These are phyloP conservation scores for Lavandula angustifolia DNA, from an alignment of 257 asterid genomes.

Conservation along the genomic window DNA sequence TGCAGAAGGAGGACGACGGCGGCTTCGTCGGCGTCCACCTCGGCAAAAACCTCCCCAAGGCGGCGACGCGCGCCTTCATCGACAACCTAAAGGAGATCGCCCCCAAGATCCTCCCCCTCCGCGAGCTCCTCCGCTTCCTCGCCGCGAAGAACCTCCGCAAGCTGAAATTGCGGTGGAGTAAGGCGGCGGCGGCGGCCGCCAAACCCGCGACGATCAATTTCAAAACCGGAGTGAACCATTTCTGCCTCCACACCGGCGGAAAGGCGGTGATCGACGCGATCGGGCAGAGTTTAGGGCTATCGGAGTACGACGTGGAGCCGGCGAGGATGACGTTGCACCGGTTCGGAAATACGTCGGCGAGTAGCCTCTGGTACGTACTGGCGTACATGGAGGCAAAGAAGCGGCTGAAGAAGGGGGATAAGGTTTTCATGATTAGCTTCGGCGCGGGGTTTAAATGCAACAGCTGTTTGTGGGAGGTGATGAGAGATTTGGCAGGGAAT, in stretches of 20 bases:
- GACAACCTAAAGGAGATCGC: slow-evolving; percentile 65
- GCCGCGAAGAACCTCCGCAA: neutral
- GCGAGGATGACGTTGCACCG: slow-evolving; percentile 82
- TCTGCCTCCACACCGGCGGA: slow-evolving; percentile 83
- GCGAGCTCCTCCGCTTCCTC: slow-evolving; percentile 52
- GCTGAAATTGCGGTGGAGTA: slow-evolving; percentile 29
- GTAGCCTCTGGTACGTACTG: slow-evolving; percentile 76
- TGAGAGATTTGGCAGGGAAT: slow-evolving; percentile 52
- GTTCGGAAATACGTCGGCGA: slow-evolving; percentile 79
- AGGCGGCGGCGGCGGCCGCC: slow-evolving; percentile 31
- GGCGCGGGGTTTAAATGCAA: slow-evolving; percentile 89
- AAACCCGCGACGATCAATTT: slow-evolving; percentile 43
- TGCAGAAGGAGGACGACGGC: slow-evolving; percentile 54
- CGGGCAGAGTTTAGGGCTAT: slow-evolving; percentile 44
- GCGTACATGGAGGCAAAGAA: slow-evolving; percentile 77
- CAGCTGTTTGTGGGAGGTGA: slow-evolving; percentile 70
- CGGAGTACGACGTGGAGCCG: slow-evolving; percentile 67
- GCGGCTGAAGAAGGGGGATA: slow-evolving; percentile 63
- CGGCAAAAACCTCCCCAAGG: slow-evolving; percentile 60
- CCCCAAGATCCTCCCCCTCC: slow-evolving; percentile 52
- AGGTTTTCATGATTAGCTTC: slow-evolving; percentile 63
- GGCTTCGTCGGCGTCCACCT: slow-evolving; percentile 59
- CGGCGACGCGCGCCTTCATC: slow-evolving; percentile 63
- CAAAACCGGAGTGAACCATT: slow-evolving; percentile 65
- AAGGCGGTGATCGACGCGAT: slow-evolving; percentile 78